Evolutionary conservation across 2,329 filamentous ascomycete species (phyloP), one percentile per base, ranked within the genome.

Genomic region (Geoglossum cookeanum): DNA sequence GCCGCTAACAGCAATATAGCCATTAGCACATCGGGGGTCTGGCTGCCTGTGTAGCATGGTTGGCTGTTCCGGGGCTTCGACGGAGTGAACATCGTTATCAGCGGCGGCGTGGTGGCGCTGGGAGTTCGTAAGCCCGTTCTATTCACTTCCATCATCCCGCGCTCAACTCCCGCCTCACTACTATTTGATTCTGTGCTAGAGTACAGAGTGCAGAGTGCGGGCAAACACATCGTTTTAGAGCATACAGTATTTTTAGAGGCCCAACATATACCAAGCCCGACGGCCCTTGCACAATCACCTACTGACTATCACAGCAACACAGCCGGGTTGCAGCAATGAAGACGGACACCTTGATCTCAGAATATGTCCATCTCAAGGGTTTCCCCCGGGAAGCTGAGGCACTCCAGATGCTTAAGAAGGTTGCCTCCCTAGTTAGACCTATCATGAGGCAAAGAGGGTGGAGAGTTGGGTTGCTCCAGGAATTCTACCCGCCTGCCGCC

Each of bases 391-490:
- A 75, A 60, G 67, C 70, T n/a, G 76, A 78, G 60, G 76, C 76
- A 9, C 65, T 78, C 3, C 65, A 79, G 39, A 80, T 79, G 58
- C 76, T 97, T 29, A 85, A 82, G 64, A 90, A 85, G 69, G 77
- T 94, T 45, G 88, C 88, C 2, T 94, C 89, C 30, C 71, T 94
- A 58, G 90, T 96, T 60, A 96, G 95, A 68, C 91, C 91, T 17
- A 87, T 97, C 61, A 97, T 97, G 90, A 78, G 88, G 61, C 87
- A 87, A 53, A 80, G 87, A 48, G 77, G 77, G 57, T 97, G 89
- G 87, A 83, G 75, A 60, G 87, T 97, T 37, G 76, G 78, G 32
- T 79, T 85, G 53, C 76, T 97, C 15, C 81, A 83, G 54, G 91
- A 97, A 68, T 95, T 97, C 70, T 85, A 87, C 59, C 91, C 57